phyloP scores from a whole-genome alignment of 129 eudicot genomes.

The Daucus carota region DH1_v3.0 NC_030382.2:41661501-41662000 shows the following conservation, averaged over 20 bases:
- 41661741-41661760: neutral
- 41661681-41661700: neutral
- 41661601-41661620: neutral
- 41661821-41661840: neutral
- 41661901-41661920: neutral
- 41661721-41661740: neutral
- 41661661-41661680: neutral
- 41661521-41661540: neutral
- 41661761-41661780: neutral
- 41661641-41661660: neutral
- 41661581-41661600: neutral
- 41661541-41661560: neutral
- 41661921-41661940: neutral
- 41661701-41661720: neutral
- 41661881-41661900: neutral
- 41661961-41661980: neutral
- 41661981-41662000: neutral
- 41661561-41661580: neutral
- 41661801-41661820: neutral
- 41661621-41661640: neutral
- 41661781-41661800: neutral
- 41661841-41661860: neutral
- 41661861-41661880: neutral
- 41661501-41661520: neutral
- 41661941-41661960: no score